Evolutionary conservation across 176 grass and related monocot species (phyloP).

Genomic region (Poa annua): DNA sequence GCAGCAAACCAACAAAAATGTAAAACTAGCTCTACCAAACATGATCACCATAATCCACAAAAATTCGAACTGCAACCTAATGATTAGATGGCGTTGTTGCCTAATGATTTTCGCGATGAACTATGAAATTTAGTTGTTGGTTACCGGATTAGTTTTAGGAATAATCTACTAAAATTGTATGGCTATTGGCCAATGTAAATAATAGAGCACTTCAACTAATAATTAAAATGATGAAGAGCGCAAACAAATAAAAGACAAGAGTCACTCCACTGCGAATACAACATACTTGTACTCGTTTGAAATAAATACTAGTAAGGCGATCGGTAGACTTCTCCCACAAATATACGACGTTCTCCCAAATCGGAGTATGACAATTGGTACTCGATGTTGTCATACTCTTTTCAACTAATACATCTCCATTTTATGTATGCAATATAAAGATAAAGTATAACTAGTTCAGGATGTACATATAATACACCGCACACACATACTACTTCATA

Average conservation of each 20-base stretch:
- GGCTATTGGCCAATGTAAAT: too few species aligned
- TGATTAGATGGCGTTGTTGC: neutral
- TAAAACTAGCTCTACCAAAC: neutral
- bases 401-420: neutral
- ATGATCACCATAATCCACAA: neutral
- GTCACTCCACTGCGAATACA: neutral
- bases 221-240: neutral
- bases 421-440: neutral
- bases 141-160: neutral
- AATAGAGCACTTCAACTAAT: neutral
- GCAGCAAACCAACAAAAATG: too few species aligned
- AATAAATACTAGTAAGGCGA: too few species aligned
- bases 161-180: neutral
- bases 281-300: neutral
- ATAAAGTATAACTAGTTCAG: neutral
- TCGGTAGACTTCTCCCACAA: neutral
- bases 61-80: neutral
- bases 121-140: neutral
- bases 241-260: neutral
- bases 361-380: too few species aligned
- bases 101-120: neutral
- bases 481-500: conserved; percentile 1
- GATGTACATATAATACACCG: neutral
- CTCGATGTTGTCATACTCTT: neutral
- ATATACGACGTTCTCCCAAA: neutral